Percentiles rank a stretch among this genome's conserved stretches.
These are phyloP conservation scores for Beta macrorhiza DNA, from an alignment of 179 eudicot species.

Conservation along the genomic window DNA sequence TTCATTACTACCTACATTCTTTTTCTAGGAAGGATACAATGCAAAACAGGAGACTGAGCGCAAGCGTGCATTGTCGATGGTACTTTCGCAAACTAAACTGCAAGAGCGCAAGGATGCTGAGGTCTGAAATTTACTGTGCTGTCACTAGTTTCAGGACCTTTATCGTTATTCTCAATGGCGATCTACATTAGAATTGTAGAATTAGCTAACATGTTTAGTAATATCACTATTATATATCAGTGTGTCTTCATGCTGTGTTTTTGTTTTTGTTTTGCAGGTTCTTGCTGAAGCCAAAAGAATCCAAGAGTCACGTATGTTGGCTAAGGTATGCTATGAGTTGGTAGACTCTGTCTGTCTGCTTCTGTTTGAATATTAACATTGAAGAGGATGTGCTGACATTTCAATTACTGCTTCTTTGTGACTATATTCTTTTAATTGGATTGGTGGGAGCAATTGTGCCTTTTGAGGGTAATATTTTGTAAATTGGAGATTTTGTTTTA, in stretches of 20 bases:
- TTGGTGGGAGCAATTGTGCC: not conserved
- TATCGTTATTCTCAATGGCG: not conserved
- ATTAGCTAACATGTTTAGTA: conserved; percentile 2
- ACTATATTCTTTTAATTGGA: not conserved
- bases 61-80: conserved; percentile 83
- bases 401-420: not conserved
- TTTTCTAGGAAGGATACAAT: conserved; percentile 78
- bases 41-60: conserved; percentile 81
- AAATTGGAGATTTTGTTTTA: no score
- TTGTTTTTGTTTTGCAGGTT: conserved; percentile 44
- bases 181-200: not conserved
- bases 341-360: not conserved
- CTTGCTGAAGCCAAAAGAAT: conserved; percentile 95
- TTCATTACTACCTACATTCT: not conserved
- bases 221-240: not conserved
- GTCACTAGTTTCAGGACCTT: not conserved
- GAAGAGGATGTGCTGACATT: not conserved
- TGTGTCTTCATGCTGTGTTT: conserved; percentile 4
- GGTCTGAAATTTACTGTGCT: conserved; percentile 46
- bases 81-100: conserved; percentile 89
- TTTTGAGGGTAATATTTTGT: not conserved
- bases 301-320: conserved; percentile 61
- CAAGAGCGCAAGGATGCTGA: conserved; percentile 96
- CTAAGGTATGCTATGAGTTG: conserved; percentile 49
- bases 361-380: not conserved